Conservation (phyloP, 257 asterid species). For the Solanum neorickii region DNA sequence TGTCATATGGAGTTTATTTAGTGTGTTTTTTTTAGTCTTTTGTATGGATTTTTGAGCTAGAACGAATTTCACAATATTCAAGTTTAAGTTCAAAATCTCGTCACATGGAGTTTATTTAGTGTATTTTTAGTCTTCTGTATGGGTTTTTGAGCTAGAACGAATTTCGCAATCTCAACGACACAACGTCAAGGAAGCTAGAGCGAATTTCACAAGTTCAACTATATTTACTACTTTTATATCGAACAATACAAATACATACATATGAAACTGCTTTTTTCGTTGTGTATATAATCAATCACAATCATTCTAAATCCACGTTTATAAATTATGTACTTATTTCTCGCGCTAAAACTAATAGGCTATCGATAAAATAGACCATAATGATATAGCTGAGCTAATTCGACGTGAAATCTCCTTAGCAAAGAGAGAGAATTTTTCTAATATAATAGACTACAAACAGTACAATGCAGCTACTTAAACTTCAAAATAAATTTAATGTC, state of each 20-base stretch:
- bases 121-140: neutral
- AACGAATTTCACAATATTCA: no score
- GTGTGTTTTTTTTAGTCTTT: neutral
- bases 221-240: neutral
- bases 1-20: no score
- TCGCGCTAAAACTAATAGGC: slow-evolving; percentile 27
- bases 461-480: neutral
- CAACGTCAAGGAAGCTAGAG: neutral
- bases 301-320: neutral
- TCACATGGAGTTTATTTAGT: no score
- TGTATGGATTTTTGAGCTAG: no score
- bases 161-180: no score
- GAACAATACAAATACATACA: neutral
- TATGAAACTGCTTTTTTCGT: neutral
- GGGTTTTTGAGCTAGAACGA: no score
- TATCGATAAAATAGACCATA: slow-evolving; percentile 42
- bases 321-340: neutral
- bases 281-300: neutral
- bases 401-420: slow-evolving; percentile 32
- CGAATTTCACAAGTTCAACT: neutral
- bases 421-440: slow-evolving; percentile 17
- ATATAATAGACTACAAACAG: neutral
- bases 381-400: slow-evolving; percentile 9
- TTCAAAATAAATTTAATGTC: no score
- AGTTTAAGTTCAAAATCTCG: no score